Conservation (phyloP, 1,284 basidiomycete species). For the Rhodotorula glutinis region DNA sequence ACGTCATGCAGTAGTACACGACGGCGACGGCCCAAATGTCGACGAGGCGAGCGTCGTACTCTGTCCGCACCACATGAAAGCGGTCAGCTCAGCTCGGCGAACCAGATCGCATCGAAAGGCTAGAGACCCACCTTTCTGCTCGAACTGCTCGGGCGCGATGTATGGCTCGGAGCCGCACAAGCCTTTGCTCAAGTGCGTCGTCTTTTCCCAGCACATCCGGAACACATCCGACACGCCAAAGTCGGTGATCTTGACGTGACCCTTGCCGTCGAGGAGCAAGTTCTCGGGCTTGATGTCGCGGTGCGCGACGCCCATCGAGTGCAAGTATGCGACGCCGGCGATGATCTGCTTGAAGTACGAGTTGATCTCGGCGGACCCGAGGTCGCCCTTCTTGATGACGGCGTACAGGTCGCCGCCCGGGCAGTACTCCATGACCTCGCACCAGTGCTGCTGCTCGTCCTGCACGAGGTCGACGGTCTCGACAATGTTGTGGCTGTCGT, state of each 20-base stretch:
- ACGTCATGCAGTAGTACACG: conserved; percentile 97
- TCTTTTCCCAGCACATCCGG: conserved; percentile 95
- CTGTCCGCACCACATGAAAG: conserved; percentile 51
- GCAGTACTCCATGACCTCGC: conserved; percentile 99
- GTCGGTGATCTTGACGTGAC: conserved; percentile 96
- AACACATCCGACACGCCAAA: conserved; percentile 98
- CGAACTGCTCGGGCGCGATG: conserved; percentile 96
- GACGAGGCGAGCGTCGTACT: conserved; percentile 94
- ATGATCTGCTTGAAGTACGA: conserved; percentile 98
- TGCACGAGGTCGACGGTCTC: conserved; percentile 98
- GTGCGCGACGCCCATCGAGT: conserved; percentile 94
- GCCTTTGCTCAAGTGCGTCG: conserved; percentile 94
- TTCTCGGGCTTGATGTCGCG: conserved; percentile 99
- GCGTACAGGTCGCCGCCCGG: conserved; percentile 95
- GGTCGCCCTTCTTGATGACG: conserved; percentile 94
- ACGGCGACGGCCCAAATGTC: conserved; percentile 97
- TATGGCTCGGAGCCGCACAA: conserved; percentile 97
- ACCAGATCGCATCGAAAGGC: too few relatives aligned
- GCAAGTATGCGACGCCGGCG: conserved; percentile 80
- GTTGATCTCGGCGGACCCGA: conserved; percentile 91
- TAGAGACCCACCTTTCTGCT: conserved; percentile 91
- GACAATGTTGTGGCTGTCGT: conserved; percentile 74
- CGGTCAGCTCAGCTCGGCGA: background rate
- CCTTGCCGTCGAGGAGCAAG: conserved; percentile 84
- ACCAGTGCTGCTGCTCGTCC: conserved; percentile 94